These are phyloP conservation scores for Geum urbanum DNA, from an alignment of 306 rosid genomes.

Conservation along the genomic window DNA sequence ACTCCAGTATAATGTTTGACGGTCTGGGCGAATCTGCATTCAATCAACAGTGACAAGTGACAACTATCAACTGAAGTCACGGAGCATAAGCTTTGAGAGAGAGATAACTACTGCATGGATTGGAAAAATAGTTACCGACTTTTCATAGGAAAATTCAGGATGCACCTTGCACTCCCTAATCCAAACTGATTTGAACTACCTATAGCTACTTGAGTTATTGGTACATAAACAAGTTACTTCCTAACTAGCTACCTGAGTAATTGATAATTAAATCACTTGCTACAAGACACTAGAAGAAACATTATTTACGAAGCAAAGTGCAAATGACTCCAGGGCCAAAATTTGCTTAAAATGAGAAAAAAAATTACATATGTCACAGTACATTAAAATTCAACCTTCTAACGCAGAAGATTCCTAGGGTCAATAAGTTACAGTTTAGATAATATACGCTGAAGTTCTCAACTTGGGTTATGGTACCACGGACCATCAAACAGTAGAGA, in stretches of 20 bases:
- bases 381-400: background rate
- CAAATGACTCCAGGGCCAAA: background rate
- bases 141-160: background rate
- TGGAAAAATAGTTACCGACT: background rate
- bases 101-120: background rate
- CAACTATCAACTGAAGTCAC: background rate
- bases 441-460: background rate
- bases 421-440: background rate
- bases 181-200: background rate
- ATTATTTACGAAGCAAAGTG: background rate
- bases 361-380: background rate
- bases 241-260: background rate
- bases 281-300: background rate
- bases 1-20: slow-evolving; percentile 96
- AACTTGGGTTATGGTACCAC: background rate
- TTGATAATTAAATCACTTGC: background rate
- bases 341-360: background rate
- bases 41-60: slow-evolving; percentile 1
- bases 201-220: background rate
- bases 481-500: background rate
- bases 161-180: background rate
- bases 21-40: slow-evolving; percentile 83
- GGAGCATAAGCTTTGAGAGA: background rate
- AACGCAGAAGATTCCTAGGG: background rate
- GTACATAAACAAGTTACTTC: background rate